Base-by-base conservation (phyloP, 441 rosid species). In the Dalechampia spathulata region DNA sequence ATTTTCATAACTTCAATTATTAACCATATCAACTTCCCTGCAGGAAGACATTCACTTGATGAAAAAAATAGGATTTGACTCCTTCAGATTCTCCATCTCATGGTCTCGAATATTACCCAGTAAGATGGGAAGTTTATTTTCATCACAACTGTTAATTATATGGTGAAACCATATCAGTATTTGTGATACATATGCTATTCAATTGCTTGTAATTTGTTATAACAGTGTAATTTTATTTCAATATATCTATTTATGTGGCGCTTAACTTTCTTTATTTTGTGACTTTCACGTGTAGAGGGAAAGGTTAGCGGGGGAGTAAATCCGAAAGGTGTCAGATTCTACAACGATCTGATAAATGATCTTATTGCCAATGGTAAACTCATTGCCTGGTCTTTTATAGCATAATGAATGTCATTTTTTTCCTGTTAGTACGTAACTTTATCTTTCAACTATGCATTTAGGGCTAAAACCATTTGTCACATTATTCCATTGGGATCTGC, bases 81-180 rank as follows among this genome's bases (percentile, higher is more conserved):
- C 78, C 1, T 78, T 72, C 56, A 79, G 86, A 72, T 78, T 84
- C 57, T 84, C 91, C 28, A 72, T 84, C 67, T 78, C 88, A 0
- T 82, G 88, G 92, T 62, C 88, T 0, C 76, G 92, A 61, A 49
- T 84, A 4, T 37, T 80, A 39, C 89, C 89, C 3, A 45, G 87
- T 78, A 63, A 64, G 72, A 57, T 25, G 12, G 2, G 22, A 20
- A 30, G 8, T 30, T 30, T 3, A 30, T 30, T 30, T 3, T 3
- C 8, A 30, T 30, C 8, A 30, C 4, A 30, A 30, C 8, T 30
- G 34, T 3, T 30, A 3, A 3, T 8, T 30, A 30, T 4, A 30
- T 30, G 34, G n/a, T n/a, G n/a, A n/a, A n/a, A n/a, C n/a, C n/a
- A n/a, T n/a, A n/a, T n/a, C n/a, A n/a, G n/a, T n/a, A n/a, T n/a